Percentiles rank a stretch among this genome's conserved stretches.
Conservation (phyloP, 148 eudicot genomes). For the Fallopia convolvulus region DNA sequence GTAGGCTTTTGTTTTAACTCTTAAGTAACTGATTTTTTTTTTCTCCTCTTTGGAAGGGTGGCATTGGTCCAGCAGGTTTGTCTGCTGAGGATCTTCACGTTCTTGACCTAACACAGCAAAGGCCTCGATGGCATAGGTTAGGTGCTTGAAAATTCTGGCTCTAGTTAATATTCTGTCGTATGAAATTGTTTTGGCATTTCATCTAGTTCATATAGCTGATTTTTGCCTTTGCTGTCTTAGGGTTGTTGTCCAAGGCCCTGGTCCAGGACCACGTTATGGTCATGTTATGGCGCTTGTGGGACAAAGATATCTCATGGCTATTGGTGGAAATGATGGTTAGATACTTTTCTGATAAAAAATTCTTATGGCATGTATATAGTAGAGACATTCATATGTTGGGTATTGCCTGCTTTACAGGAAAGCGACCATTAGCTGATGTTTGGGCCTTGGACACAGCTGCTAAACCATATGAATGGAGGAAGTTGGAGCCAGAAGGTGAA, state of each 20-base stretch:
- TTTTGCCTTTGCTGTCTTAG: slow-evolving; percentile 25
- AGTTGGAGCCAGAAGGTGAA: slow-evolving; percentile 98
- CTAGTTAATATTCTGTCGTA: neutral
- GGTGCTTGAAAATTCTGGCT: slow-evolving; percentile 15
- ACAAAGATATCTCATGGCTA: slow-evolving; percentile 98
- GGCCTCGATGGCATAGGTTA: slow-evolving; percentile 98
- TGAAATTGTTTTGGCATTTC: slow-evolving; percentile 3
- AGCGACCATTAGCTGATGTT: slow-evolving; percentile 94
- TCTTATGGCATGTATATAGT: neutral
- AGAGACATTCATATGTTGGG: neutral
- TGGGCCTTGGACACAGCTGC: slow-evolving; percentile 99
- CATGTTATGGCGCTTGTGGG: slow-evolving; percentile 99
- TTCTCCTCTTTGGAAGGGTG: slow-evolving; percentile 44
- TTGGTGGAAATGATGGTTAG: slow-evolving; percentile 98
- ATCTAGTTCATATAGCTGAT: slow-evolving; percentile 14
- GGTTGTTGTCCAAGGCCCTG: slow-evolving; percentile 99
- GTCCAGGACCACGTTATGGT: slow-evolving; percentile 99
- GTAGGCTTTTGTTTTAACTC: neutral
- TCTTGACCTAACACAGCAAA: slow-evolving; percentile 92
- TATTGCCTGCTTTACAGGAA: slow-evolving; percentile 42
- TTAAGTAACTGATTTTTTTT: neutral
- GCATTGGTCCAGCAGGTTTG: slow-evolving; percentile 98
- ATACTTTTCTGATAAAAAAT: neutral
- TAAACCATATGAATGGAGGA: slow-evolving; percentile 97
- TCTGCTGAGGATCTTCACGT: slow-evolving; percentile 99